Evolutionary conservation across 768 basidiomycete genomes (phyloP).

Genomic region (Leucosporidium creatinivorum): DNA sequence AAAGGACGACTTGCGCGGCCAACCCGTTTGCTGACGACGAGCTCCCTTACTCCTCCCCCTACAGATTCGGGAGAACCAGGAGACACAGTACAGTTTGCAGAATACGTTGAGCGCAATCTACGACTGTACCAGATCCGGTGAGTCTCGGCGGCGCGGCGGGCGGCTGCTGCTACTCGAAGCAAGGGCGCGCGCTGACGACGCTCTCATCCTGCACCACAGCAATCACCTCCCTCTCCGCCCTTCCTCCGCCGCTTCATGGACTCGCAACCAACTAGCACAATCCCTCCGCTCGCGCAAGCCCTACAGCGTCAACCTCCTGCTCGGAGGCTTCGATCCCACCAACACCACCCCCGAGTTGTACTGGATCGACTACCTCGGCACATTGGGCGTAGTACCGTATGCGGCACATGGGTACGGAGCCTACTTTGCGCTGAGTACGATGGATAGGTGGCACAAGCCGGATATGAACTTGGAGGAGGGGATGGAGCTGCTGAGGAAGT

Average conservation of each 20-base stretch:
- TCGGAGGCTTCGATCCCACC: slow-evolving; percentile 83
- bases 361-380: slow-evolving; percentile 96
- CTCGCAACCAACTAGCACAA: slow-evolving; percentile 79
- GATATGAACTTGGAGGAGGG: slow-evolving; percentile 79
- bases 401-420: slow-evolving; percentile 92
- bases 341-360: slow-evolving; percentile 65
- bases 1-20: too few relatives aligned
- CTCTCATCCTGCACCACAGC: slow-evolving; percentile 33
- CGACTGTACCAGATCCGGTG: slow-evolving; percentile 88
- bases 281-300: slow-evolving; percentile 79
- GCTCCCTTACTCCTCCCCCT: too few relatives aligned
- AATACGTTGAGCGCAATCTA: slow-evolving; percentile 91
- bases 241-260: slow-evolving; percentile 87
- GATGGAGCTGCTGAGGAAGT: slow-evolving; percentile 70
- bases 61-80: slow-evolving; percentile 50
- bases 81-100: slow-evolving; percentile 93
- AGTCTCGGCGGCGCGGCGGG: slow-evolving; percentile 27
- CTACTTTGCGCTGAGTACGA: slow-evolving; percentile 83
- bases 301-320: slow-evolving; percentile 82
- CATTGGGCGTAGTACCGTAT: slow-evolving; percentile 78
- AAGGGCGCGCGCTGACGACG: not conserved
- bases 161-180: too few relatives aligned
- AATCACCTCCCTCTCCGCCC: slow-evolving; percentile 84
- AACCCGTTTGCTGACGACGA: too few relatives aligned
- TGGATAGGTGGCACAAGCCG: slow-evolving; percentile 91